Percentiles rank a stretch among this genome's conserved stretches.
Conservation (phyloP, 768 basidiomycete species). For the Trametes meyenii region DNA sequence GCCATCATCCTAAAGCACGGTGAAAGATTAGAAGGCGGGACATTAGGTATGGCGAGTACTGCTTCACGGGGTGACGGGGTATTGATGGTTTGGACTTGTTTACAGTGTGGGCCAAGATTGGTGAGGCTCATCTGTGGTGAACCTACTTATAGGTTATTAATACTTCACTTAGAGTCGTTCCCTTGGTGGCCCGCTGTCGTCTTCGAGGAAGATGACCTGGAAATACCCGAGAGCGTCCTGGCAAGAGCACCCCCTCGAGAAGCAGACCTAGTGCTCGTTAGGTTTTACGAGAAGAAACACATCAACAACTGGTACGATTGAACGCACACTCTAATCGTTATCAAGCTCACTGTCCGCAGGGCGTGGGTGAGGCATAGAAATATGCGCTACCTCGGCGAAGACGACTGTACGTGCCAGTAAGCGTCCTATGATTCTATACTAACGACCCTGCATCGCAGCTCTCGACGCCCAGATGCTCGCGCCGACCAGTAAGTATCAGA, state of each 20-base stretch:
- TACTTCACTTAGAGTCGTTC: constrained; percentile 55
- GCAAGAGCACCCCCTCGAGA: constrained; percentile 10
- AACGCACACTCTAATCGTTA: not conserved
- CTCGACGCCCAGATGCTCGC: constrained; percentile 68
- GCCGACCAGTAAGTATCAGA: constrained; percentile 51
- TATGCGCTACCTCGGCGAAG: constrained; percentile 70
- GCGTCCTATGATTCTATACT: not conserved
- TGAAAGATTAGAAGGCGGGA: constrained; percentile 53
- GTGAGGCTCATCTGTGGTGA: constrained; percentile 39
- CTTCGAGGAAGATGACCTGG: constrained; percentile 55
- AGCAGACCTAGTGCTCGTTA: constrained; percentile 59
- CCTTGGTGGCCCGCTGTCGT: constrained; percentile 92
- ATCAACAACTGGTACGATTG: constrained; percentile 54
- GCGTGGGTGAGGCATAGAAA: constrained; percentile 59
- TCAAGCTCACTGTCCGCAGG: constrained; percentile 44
- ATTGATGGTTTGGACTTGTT: not conserved
- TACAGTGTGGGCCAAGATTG: constrained; percentile 83
- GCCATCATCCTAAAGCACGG: constrained; percentile 39
- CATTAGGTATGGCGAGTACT: constrained; percentile 54
- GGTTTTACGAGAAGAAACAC: constrained; percentile 71
- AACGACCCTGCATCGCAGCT: constrained; percentile 41
- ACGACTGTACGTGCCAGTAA: constrained; percentile 40
- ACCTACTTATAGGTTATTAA: not conserved
- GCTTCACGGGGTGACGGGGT: not conserved
- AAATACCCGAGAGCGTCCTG: constrained; percentile 48